phyloP scores from a whole-genome alignment of 352 stramenopile species.

The Phytophthora idaei region DNA sequence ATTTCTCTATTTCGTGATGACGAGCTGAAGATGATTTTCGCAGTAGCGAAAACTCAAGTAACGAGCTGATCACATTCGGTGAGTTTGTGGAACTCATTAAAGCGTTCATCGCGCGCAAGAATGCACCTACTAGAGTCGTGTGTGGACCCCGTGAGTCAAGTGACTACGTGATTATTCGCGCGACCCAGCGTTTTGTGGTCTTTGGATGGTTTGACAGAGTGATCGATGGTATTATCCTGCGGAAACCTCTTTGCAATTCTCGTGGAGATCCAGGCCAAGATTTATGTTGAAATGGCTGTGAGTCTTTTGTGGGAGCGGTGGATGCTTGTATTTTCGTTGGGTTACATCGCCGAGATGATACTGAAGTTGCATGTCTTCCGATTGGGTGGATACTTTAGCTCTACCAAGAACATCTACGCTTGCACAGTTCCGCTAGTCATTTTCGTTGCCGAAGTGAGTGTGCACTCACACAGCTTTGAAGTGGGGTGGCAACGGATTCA shows the following conservation, averaged over 20 bases:
- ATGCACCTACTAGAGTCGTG: neutral
- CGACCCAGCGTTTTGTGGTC: neutral
- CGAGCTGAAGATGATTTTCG: neutral
- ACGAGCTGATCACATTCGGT: neutral
- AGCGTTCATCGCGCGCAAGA: neutral
- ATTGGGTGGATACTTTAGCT: constrained; percentile 1
- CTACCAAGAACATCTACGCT: constrained; percentile 3
- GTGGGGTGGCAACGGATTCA: neutral
- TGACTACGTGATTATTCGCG: neutral
- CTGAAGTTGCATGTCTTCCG: neutral
- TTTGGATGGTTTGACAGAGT: neutral
- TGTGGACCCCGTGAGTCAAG: neutral
- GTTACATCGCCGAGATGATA: constrained; percentile 1
- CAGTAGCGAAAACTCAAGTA: neutral
- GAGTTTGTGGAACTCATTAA: constrained; percentile 3
- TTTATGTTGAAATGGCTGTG: constrained; percentile 1
- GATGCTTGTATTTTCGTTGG: neutral
- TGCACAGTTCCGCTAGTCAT: neutral
- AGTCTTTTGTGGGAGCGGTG: neutral
- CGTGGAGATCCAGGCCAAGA: constrained; percentile 1
- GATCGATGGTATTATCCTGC: neutral
- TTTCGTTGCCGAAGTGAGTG: constrained; percentile 1
- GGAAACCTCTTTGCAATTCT: constrained; percentile 1
- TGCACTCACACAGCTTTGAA: neutral
- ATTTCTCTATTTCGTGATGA: neutral